These are phyloP conservation scores for Penicillium robsamsonii DNA, from an alignment of 495 filamentous ascomycete genomes.

Conservation along the genomic window DNA sequence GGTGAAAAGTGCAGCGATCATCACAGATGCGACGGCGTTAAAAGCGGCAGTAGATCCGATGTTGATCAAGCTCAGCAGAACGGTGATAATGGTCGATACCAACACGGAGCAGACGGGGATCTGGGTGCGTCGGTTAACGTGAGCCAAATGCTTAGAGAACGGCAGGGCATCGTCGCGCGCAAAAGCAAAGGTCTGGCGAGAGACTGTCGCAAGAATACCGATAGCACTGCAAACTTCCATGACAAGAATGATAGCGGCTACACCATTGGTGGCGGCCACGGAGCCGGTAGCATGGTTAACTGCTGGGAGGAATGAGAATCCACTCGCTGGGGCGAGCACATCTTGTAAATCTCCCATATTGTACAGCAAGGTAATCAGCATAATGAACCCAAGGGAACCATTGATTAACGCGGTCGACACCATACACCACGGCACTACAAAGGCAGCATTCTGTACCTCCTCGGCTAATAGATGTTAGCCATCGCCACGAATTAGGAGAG, in stretches of 20 bases:
- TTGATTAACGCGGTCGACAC: constrained; percentile 45
- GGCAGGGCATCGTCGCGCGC: constrained; percentile 51
- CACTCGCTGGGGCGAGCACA: constrained; percentile 32
- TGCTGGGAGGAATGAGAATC: constrained; percentile 41
- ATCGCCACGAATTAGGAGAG: not conserved
- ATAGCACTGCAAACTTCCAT: constrained; percentile 43
- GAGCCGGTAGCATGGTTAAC: constrained; percentile 32
- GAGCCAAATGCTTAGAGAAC: constrained; percentile 34
- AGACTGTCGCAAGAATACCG: constrained; percentile 40
- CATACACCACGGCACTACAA: constrained; percentile 47
- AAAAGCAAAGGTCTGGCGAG: constrained; percentile 50
- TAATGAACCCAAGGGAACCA: constrained; percentile 39
- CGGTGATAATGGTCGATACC: constrained; percentile 48
- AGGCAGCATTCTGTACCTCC: constrained; percentile 48
- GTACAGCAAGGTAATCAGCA: constrained; percentile 48
- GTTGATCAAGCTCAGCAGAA: constrained; percentile 46
- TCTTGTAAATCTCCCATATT: constrained; percentile 39
- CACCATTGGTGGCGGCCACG: constrained; percentile 29
- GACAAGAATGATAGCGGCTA: constrained; percentile 41
- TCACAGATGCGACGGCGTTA: constrained; percentile 44
- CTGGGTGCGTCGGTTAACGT: constrained; percentile 40
- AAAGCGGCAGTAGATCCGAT: constrained; percentile 47
- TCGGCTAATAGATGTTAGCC: constrained; percentile 33
- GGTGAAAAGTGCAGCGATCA: constrained; percentile 40
- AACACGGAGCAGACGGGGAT: constrained; percentile 55